Conservation (phyloP, 352 stramenopile species). For the Aphanomyces astaci region DNA sequence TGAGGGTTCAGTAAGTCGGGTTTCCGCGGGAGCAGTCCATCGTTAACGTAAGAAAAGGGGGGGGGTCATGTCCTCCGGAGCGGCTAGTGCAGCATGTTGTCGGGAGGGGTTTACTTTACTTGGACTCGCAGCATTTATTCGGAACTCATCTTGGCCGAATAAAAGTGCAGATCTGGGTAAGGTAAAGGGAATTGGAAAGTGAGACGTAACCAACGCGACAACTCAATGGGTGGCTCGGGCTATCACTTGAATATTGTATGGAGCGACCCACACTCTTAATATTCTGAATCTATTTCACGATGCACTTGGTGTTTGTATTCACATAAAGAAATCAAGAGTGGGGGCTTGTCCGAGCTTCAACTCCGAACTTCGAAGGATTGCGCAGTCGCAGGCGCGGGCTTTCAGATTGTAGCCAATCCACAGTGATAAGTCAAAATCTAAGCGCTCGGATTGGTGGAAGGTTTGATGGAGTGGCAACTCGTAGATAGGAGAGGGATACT, state of each 20-base stretch:
- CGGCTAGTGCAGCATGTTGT: slow-evolving; percentile 20
- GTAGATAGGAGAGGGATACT: too few species aligned
- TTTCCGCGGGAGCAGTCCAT: slow-evolving; percentile 9
- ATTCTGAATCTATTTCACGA: neutral
- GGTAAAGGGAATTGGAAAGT: slow-evolving; percentile 23
- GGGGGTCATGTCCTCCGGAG: slow-evolving; percentile 10
- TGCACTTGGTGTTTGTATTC: neutral
- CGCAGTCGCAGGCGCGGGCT: neutral
- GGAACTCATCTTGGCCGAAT: slow-evolving; percentile 23
- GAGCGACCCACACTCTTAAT: neutral
- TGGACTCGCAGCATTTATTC: slow-evolving; percentile 21
- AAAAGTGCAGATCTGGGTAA: slow-evolving; percentile 12
- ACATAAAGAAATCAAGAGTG: neutral
- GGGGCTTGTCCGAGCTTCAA: neutral
- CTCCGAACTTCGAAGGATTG: neutral
- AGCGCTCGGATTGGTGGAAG: neutral
- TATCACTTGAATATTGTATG: neutral
- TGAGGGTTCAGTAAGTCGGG: slow-evolving; percentile 16
- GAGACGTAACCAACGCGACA: neutral
- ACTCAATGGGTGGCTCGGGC: neutral
- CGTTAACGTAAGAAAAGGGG: slow-evolving; percentile 14
- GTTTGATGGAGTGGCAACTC: too few species aligned
- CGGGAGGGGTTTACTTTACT: slow-evolving; percentile 14
- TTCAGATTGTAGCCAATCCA: neutral
- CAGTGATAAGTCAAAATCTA: neutral